Evolutionary conservation across 2,329 filamentous ascomycete genomes (phyloP).

Genomic region (Dendrostoma leiphaemia): DNA sequence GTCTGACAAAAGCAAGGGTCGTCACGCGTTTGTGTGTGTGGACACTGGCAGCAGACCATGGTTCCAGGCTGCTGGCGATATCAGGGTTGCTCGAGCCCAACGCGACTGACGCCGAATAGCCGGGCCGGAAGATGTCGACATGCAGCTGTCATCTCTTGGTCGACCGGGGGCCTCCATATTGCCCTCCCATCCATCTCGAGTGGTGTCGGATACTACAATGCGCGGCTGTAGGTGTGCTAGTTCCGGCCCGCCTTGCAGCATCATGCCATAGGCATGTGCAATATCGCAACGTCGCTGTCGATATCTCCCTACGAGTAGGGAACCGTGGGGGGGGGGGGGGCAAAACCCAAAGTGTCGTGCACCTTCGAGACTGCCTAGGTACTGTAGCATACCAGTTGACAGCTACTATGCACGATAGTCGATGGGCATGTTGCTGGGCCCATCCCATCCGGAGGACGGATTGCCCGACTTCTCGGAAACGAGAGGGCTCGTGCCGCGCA

Average conservation of each 20-base stretch:
- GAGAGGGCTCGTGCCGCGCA: neutral
- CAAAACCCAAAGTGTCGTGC: neutral
- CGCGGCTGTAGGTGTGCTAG: neutral
- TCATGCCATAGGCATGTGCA: constrained; percentile 2
- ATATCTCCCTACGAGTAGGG: neutral
- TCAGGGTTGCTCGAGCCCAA: neutral
- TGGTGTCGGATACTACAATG: neutral
- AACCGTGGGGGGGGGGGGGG: no score
- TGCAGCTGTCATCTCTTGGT: constrained; percentile 1
- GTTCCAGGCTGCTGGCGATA: neutral
- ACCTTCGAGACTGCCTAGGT: neutral
- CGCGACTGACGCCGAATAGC: neutral
- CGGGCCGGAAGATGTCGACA: constrained; percentile 6
- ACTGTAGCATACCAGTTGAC: neutral
- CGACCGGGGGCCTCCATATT: neutral
- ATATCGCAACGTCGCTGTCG: constrained; percentile 6
- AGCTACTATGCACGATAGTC: neutral
- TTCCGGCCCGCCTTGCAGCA: constrained; percentile 3
- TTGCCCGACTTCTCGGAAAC: neutral
- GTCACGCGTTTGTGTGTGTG: neutral
- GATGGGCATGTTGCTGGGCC: neutral
- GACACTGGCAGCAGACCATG: neutral
- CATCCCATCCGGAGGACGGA: neutral
- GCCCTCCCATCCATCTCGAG: neutral
- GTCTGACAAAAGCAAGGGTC: neutral